Percentiles rank a stretch among this genome's conserved stretches.
phyloP scores from a whole-genome alignment of 2,329 filamentous ascomycete species.

The Cryphonectria nitschkei region DNA sequence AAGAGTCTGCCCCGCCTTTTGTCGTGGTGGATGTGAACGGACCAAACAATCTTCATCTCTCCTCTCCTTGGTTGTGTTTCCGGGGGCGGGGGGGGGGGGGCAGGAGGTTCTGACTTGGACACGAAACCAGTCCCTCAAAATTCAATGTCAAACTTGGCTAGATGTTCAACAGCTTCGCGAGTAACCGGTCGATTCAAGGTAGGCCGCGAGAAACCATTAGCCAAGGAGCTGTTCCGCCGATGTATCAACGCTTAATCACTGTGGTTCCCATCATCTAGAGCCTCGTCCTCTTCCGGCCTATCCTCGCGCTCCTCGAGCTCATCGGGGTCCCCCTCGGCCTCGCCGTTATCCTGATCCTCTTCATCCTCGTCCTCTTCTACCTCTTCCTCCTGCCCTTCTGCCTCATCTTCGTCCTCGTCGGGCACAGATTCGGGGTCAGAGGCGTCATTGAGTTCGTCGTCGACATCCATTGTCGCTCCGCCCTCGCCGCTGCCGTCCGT shows the following conservation, averaged over 20 bases:
- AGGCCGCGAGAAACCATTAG: not conserved
- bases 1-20: too few species aligned
- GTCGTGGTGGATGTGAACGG: not conserved
- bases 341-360: slow-evolving; percentile 44
- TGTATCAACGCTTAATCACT: slow-evolving; percentile 49
- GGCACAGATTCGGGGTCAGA: slow-evolving; percentile 40
- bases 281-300: slow-evolving; percentile 61
- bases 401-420: slow-evolving; percentile 42
- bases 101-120: not conserved
- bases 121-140: not conserved
- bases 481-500: slow-evolving; percentile 39
- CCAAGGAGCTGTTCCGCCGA: not conserved
- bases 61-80: too few species aligned
- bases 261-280: slow-evolving; percentile 62
- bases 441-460: slow-evolving; percentile 43
- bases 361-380: slow-evolving; percentile 55
- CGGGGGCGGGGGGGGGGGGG: too few species aligned
- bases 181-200: not conserved
- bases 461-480: slow-evolving; percentile 53
- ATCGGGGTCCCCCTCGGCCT: slow-evolving; percentile 57
- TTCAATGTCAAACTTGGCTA: not conserved
- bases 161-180: not conserved
- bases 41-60: not conserved
- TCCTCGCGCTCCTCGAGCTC: slow-evolving; percentile 50
- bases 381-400: slow-evolving; percentile 46